Percentiles rank a stretch among this genome's conserved stretches.
phyloP scores from a whole-genome alignment of 2,329 filamentous ascomycete genomes.

The Nothophaeocryptopus gaeumannii region DNA sequence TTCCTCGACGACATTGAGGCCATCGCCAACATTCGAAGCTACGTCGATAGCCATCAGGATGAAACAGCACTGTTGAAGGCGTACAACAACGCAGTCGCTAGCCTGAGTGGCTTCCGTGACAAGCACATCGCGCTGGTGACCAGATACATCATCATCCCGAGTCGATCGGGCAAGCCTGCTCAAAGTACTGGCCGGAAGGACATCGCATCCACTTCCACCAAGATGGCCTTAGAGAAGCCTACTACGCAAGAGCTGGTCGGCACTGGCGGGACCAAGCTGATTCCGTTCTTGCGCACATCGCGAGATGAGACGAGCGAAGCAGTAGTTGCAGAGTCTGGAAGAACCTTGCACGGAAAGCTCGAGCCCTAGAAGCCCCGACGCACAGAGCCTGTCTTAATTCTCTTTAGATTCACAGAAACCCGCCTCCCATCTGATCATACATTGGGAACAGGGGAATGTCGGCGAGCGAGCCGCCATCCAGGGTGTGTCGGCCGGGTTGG shows the following conservation, averaged over 20 bases:
- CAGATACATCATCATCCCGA: conserved; percentile 51
- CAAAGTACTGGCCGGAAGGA: conserved; percentile 36
- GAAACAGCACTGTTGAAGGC: conserved; percentile 37
- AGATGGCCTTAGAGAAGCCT: conserved; percentile 32
- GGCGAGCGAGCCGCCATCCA: conserved; percentile 21
- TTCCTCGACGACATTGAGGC: conserved; percentile 49
- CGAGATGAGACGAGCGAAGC: conserved; percentile 47
- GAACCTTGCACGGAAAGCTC: not conserved
- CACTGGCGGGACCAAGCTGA: conserved; percentile 53
- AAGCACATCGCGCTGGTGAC: conserved; percentile 54
- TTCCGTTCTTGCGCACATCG: conserved; percentile 53
- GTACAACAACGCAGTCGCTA: conserved; percentile 47
- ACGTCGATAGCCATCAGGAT: conserved; percentile 38
- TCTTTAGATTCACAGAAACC: conserved; percentile 6
- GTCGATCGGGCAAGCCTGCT: conserved; percentile 20
- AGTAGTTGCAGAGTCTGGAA: conserved; percentile 8
- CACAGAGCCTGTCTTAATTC: too few relatives aligned
- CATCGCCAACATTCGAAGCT: conserved; percentile 47
- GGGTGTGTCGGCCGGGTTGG: conserved; percentile 25
- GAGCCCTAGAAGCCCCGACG: too few relatives aligned
- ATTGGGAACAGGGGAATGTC: conserved; percentile 30
- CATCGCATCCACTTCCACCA: conserved; percentile 47
- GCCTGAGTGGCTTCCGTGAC: conserved; percentile 49
- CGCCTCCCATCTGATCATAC: conserved; percentile 21
- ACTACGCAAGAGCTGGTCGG: conserved; percentile 44